phyloP scores from a whole-genome alignment of 768 basidiomycete species.

The Melanogaster broomeanus region DNA sequence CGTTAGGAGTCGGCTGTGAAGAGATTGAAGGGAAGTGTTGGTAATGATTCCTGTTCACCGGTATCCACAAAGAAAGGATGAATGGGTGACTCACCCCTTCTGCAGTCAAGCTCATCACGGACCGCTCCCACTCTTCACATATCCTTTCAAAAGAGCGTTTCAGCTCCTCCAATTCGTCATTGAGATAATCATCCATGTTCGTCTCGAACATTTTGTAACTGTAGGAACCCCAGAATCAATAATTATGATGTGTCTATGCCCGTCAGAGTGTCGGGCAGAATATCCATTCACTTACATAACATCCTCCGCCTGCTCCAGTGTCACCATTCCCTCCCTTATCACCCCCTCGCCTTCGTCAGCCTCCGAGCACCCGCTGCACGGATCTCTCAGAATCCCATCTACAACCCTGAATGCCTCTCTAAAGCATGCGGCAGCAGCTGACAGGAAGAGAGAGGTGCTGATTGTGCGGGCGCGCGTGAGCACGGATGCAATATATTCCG shows the following conservation, averaged over 20 bases:
- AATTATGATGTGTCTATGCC: neutral
- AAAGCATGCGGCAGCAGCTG: constrained; percentile 88
- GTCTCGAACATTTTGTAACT: constrained; percentile 95
- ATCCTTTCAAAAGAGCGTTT: constrained; percentile 73
- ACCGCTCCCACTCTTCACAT: constrained; percentile 78
- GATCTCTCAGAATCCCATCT: constrained; percentile 67
- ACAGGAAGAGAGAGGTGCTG: constrained; percentile 69
- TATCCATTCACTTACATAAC: constrained; percentile 60
- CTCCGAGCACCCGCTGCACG: constrained; percentile 17
- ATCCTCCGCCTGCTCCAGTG: constrained; percentile 68
- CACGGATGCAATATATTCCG: constrained; percentile 82
- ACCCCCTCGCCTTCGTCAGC: constrained; percentile 1
- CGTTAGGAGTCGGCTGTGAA: constrained; percentile 12
- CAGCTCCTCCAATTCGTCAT: constrained; percentile 86
- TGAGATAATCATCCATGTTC: constrained; percentile 97
- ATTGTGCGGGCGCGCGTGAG: constrained; percentile 78
- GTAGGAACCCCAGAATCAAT: constrained; percentile 2
- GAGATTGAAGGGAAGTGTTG: neutral
- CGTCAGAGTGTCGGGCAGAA: constrained; percentile 7
- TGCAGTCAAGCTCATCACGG: constrained; percentile 28
- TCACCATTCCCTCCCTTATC: constrained; percentile 30
- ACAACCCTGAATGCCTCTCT: constrained; percentile 87
- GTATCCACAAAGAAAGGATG: constrained; percentile 1
- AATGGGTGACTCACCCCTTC: constrained; percentile 39
- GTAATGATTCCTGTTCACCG: neutral